Base-by-base conservation (phyloP, 2,329 filamentous ascomycete genomes). In the Ophiognomonia clavigignenti-juglandacearum region DNA sequence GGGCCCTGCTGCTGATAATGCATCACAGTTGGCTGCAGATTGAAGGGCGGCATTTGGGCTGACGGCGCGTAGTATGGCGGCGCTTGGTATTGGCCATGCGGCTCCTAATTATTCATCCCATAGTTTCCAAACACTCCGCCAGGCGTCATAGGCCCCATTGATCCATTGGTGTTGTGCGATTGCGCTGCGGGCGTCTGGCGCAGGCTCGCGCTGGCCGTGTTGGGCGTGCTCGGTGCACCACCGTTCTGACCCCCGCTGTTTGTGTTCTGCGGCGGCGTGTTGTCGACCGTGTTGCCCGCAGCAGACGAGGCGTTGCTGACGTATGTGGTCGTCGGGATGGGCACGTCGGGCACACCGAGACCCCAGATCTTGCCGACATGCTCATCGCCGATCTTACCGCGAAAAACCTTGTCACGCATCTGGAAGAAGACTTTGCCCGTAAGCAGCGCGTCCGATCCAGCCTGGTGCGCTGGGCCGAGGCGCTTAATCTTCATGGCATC, bases 351-450 rank as follows among this genome's bases (percentile, higher is more conserved):
- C 68, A 81, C 85, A 43, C 90, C 91, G 9, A 97, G 73, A 10
- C 92, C 92, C 87, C 92, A 97, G 57, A 96, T 90, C 67, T 95
- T 92, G 50, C 91, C 90, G 6, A 87, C 72, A 55, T 95, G 89
- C 56, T 95, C 86, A 24, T 87, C 81, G 6, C 88, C 82, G 39
- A 96, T 86, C 20, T 82, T 77, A 52, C 87, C 86, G 57, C 86
- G 85, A 68, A 95, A 97, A 54, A 97, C 88, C 61, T 88, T 83
- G 62, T 90, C 85, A 50, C 85, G 82, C 74, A 97, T 86, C 59
- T 90, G 86, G 79, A 95, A 98, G 69, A 96, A 98, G 24, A 96
- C 89, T 58, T 86, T 85, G 40, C 93, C 93, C 0, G 93, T 98
- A 24, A 98, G 79, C 58, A 96, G 80, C 18, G 90, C 92, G 66